Base-by-base conservation (phyloP, 495 filamentous ascomycete species). In the Bryoglossum gracile region DNA sequence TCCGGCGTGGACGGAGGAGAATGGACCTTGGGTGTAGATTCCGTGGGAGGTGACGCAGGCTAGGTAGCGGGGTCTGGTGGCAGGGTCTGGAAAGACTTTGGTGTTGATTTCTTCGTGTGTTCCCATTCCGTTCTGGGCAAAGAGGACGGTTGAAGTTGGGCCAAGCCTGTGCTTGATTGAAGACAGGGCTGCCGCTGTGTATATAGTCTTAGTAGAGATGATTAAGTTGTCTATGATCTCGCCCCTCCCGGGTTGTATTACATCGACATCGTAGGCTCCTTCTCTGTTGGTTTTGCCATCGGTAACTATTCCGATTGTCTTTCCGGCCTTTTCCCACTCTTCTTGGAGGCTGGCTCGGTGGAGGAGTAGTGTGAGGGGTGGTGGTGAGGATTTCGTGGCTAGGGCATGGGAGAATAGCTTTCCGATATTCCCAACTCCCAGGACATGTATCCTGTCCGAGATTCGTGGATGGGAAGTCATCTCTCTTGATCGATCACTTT, bases 111-210 rank as follows among this genome's bases (percentile, higher is more conserved):
- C 75, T 9, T 87, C 79, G 17, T 82, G 60, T 1, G 50, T 51
- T 13, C 64, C 89, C 82, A 94, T 83, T 16, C 88, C 89, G 52
- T 94, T 94, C 55, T 94, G 89, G 16, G 88, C 59, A 36, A 95
- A 83, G 9, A 84, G 66, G 23, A 95, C 74, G 0, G 85, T 84
- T 8, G 83, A 85, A 1, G 71, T 60, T 3, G 62, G 57, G 4
- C 63, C 71, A 14, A 95, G 65, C 8, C 90, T 81, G 40, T 83
- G 67, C 3, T 68, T 68, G 11, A 94, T 64, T 4, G 69, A 58
- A 17, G 71, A 60, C 11, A 92, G 64, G 19, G 86, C 84, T 0
- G 69, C 61, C 18, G 78, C 60, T 1, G 84, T 83, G 24, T 76
- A 60, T 4, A 73, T 60, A 0, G 85, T 76, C 62, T 92, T 92